phyloP scores from a whole-genome alignment of 2,329 filamentous ascomycete genomes.

The Geosmithia morbida region DNA sequence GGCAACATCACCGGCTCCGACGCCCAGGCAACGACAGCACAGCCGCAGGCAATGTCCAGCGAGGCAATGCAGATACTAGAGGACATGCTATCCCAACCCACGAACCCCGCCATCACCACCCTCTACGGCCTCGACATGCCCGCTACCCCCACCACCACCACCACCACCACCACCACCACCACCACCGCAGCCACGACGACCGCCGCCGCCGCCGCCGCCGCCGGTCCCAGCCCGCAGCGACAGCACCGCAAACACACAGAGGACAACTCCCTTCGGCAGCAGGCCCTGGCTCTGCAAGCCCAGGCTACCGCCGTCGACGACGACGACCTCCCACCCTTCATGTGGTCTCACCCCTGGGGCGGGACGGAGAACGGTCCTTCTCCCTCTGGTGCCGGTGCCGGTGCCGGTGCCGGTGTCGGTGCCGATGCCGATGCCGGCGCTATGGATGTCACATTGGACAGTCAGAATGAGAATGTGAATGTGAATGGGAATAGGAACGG shows the following conservation, averaged over 20 bases:
- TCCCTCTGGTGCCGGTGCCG: no score
- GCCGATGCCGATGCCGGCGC: no score
- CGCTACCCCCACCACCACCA: not conserved
- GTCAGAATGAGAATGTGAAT: no score
- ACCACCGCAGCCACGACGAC: not conserved
- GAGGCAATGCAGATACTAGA: slow-evolving; percentile 19
- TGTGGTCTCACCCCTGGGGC: slow-evolving; percentile 22
- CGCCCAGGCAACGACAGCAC: no score
- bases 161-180: not conserved
- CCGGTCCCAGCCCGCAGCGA: not conserved
- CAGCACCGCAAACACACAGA: not conserved
- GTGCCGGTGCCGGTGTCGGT: no score
- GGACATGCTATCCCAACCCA: slow-evolving; percentile 19
- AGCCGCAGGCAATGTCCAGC: slow-evolving; percentile 8
- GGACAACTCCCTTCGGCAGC: slow-evolving; percentile 6
- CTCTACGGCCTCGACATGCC: slow-evolving; percentile 9
- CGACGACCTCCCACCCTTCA: slow-evolving; percentile 21
- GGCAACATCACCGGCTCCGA: no score
- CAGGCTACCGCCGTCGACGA: slow-evolving; percentile 11
- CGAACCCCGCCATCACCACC: slow-evolving; percentile 17
- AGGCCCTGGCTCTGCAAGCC: slow-evolving; percentile 7
- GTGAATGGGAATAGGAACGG: no score
- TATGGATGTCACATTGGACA: no score
- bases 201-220: not conserved
- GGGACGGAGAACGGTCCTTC: not conserved